A percentile compares a stretch with the other conserved stretches of the same genome.
These are phyloP conservation scores for Vaccinium corymbosum DNA, from an alignment of 148 eudicot species.

Conservation along the genomic window DNA sequence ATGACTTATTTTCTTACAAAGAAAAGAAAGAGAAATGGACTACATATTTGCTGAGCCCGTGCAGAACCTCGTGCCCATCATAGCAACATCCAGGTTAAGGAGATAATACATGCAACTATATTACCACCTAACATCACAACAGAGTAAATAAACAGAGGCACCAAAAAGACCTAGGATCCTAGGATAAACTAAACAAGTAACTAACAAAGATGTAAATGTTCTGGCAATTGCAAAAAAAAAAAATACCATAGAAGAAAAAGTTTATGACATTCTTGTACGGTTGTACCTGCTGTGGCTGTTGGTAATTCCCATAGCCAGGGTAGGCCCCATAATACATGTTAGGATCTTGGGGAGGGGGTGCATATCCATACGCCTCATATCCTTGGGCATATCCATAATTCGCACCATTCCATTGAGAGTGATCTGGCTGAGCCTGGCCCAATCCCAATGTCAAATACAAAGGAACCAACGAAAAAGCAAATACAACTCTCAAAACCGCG, in stretches of 20 bases:
- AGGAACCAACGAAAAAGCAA: background rate
- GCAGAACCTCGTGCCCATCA: background rate
- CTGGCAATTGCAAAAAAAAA: background rate
- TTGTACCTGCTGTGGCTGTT: constrained; percentile 84
- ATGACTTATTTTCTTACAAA: background rate
- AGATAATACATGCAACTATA: background rate
- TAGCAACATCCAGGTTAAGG: background rate
- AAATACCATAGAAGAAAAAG: background rate
- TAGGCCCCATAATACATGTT: constrained; percentile 79
- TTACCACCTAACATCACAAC: background rate
- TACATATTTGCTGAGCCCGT: background rate
- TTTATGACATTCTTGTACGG: constrained; percentile 1
- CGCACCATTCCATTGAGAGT: constrained; percentile 63
- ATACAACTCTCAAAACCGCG: background rate
- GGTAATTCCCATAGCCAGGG: constrained; percentile 82
- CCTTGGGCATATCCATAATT: constrained; percentile 92
- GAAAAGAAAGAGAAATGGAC: background rate
- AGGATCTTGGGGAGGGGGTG: constrained; percentile 83
- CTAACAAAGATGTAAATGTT: background rate
- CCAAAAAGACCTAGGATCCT: background rate
- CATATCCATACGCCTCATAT: constrained; percentile 73
- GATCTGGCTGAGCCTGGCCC: constrained; percentile 56
- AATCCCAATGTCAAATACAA: constrained; percentile 1
- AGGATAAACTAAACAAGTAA: background rate
- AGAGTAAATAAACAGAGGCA: background rate